These are phyloP conservation scores for Epithele typhae DNA, from an alignment of 768 basidiomycete genomes.

Conservation along the genomic window DNA sequence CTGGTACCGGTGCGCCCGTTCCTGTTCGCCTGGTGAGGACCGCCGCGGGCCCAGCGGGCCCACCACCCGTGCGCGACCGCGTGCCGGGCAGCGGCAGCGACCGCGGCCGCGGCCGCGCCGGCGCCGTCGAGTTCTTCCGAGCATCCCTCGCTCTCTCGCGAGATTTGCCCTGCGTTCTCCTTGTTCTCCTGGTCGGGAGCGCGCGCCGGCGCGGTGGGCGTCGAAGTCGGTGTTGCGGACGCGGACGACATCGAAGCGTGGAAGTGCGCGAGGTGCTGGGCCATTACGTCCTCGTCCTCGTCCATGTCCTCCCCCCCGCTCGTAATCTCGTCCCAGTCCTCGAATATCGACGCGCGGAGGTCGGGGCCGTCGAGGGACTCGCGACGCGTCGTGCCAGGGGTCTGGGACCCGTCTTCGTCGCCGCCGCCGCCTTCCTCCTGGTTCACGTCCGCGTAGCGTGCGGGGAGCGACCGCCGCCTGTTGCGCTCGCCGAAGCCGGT, in stretches of 20 bases:
- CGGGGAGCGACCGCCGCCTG: slow-evolving; percentile 11
- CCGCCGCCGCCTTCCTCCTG: background rate
- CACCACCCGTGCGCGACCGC: slow-evolving; percentile 46
- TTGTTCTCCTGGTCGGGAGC: slow-evolving; percentile 20
- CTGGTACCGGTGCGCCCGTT: background rate
- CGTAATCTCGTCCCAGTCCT: slow-evolving; percentile 37
- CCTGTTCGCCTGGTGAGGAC: no score
- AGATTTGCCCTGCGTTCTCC: background rate
- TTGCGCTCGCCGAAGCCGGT: slow-evolving; percentile 3
- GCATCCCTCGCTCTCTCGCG: slow-evolving; percentile 1
- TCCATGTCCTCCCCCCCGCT: slow-evolving; percentile 43
- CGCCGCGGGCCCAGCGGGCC: slow-evolving; percentile 42
- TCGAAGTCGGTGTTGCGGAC: slow-evolving; percentile 27
- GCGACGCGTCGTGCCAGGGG: background rate
- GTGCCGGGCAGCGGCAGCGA: slow-evolving; percentile 27
- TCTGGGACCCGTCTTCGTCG: no score
- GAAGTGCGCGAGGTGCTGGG: no score
- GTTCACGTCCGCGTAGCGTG: slow-evolving; percentile 1
- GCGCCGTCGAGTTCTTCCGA: slow-evolving; percentile 8
- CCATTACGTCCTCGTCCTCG: slow-evolving; percentile 18
- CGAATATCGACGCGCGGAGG: slow-evolving; percentile 38
- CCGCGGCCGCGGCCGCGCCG: slow-evolving; percentile 15
- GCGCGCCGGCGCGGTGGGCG: slow-evolving; percentile 26
- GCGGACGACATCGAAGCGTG: no score
- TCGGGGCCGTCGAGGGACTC: slow-evolving; percentile 32